Conservation (phyloP, 2,329 filamentous ascomycete genomes). For the Penicillium olsonii region DNA sequence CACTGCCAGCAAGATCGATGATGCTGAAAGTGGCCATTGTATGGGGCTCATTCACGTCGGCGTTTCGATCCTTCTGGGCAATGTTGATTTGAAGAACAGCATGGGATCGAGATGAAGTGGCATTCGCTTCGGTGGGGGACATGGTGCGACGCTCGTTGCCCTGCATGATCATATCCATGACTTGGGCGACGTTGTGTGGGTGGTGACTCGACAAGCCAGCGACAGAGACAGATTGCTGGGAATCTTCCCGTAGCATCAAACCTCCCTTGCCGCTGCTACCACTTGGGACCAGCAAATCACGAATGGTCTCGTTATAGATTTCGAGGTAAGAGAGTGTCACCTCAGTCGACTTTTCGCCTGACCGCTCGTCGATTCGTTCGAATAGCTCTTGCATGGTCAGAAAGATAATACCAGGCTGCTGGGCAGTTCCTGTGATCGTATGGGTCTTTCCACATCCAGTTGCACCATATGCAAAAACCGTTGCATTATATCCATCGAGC, state of each 20-base stretch:
- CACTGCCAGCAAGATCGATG: slow-evolving; percentile 90
- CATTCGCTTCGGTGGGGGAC: slow-evolving; percentile 95
- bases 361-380: slow-evolving; percentile 86
- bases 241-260: slow-evolving; percentile 91
- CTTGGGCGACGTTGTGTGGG: slow-evolving; percentile 87
- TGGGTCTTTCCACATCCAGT: slow-evolving; percentile 99
- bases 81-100: slow-evolving; percentile 97
- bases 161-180: slow-evolving; percentile 98
- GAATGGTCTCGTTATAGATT: slow-evolving; percentile 99
- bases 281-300: slow-evolving; percentile 85
- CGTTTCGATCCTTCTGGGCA: slow-evolving; percentile 90
- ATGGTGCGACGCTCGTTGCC: slow-evolving; percentile 95
- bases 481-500: slow-evolving; percentile 96
- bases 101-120: slow-evolving; percentile 94
- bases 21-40: slow-evolving; percentile 98
- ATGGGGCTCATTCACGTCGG: slow-evolving; percentile 87
- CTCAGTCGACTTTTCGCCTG: slow-evolving; percentile 84
- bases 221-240: slow-evolving; percentile 89
- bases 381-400: slow-evolving; percentile 99
- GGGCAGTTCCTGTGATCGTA: slow-evolving; percentile 88
- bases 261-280: slow-evolving; percentile 80
- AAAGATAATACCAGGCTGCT: slow-evolving; percentile 97
- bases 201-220: slow-evolving; percentile 87
- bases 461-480: slow-evolving; percentile 96
- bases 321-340: slow-evolving; percentile 93